Percentiles rank a stretch among this genome's conserved stretches.
Conservation (phyloP, 306 rosid genomes). For the Ammopiptanthus mongolicus region DNA sequence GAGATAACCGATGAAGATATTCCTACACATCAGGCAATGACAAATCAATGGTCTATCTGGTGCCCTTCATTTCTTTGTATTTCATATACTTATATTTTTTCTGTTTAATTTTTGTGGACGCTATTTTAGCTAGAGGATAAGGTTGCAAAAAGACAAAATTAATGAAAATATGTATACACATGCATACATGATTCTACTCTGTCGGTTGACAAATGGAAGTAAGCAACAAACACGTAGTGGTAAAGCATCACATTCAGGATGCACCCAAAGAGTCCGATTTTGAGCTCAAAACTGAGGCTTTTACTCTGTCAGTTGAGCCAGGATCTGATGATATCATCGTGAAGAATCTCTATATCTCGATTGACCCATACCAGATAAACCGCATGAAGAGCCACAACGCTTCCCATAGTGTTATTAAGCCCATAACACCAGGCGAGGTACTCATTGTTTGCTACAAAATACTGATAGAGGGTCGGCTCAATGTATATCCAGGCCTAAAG, state of each 20-base stretch:
- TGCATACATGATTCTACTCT: too few relatives aligned
- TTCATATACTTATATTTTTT: too few relatives aligned
- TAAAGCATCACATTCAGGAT: conserved; percentile 35
- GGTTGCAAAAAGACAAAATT: too few relatives aligned
- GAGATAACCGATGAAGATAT: too few relatives aligned
- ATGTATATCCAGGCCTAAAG: too few relatives aligned
- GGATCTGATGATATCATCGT: conserved; percentile 45
- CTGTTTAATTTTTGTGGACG: too few relatives aligned
- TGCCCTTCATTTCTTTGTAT: too few relatives aligned
- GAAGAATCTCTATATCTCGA: conserved; percentile 53
- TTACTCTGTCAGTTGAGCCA: conserved; percentile 23
- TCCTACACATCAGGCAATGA: too few relatives aligned
- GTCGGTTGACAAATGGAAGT: conserved; percentile 40
- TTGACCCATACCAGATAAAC: conserved; percentile 63
- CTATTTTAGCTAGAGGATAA: too few relatives aligned
- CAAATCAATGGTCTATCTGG: too few relatives aligned
- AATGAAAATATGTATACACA: too few relatives aligned
- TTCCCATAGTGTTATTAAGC: conserved; percentile 28
- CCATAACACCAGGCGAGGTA: conserved; percentile 51
- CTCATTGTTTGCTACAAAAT: background rate
- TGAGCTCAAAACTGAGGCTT: conserved; percentile 34
- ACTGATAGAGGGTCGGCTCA: too few relatives aligned
- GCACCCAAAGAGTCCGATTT: conserved; percentile 52
- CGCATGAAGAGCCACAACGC: conserved; percentile 51
- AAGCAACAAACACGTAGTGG: conserved; percentile 39